phyloP scores from a whole-genome alignment of 2,329 filamentous ascomycete species.

The Trichoderma sp. region DNA sequence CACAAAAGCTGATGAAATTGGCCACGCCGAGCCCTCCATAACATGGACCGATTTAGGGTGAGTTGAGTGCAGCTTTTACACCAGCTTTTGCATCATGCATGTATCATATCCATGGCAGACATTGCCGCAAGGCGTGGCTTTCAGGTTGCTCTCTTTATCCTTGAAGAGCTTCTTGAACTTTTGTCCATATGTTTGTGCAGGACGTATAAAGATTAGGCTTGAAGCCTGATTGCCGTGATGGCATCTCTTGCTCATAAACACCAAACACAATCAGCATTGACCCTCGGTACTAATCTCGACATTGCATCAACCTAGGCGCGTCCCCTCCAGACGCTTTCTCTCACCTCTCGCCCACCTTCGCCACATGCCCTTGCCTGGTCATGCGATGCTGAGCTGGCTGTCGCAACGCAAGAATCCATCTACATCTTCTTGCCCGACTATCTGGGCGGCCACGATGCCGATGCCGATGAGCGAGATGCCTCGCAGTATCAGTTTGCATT shows the following conservation, averaged over 20 bases:
- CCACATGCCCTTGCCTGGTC: slow-evolving; percentile 54
- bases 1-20: neutral
- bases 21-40: slow-evolving; percentile 22
- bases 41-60: slow-evolving; percentile 33
- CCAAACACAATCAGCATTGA: neutral
- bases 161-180: neutral
- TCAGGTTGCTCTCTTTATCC: neutral
- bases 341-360: slow-evolving; percentile 48
- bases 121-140: neutral
- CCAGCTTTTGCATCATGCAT: neutral
- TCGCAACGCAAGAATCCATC: slow-evolving; percentile 58
- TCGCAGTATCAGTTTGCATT: slow-evolving; percentile 39
- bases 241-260: neutral
- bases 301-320: slow-evolving; percentile 40
- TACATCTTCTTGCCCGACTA: slow-evolving; percentile 54
- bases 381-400: slow-evolving; percentile 58
- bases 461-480: slow-evolving; percentile 33
- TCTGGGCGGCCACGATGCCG: slow-evolving; percentile 27
- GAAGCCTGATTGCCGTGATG: neutral
- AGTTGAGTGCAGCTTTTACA: slow-evolving; percentile 16
- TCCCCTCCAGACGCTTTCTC: slow-evolving; percentile 49
- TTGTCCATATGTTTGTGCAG: neutral
- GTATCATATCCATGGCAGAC: neutral
- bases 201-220: neutral
- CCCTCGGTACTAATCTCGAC: neutral